Evolutionary conservation across 352 stramenopile species (phyloP).

Genomic region (Thalassiosira exigua): DNA sequence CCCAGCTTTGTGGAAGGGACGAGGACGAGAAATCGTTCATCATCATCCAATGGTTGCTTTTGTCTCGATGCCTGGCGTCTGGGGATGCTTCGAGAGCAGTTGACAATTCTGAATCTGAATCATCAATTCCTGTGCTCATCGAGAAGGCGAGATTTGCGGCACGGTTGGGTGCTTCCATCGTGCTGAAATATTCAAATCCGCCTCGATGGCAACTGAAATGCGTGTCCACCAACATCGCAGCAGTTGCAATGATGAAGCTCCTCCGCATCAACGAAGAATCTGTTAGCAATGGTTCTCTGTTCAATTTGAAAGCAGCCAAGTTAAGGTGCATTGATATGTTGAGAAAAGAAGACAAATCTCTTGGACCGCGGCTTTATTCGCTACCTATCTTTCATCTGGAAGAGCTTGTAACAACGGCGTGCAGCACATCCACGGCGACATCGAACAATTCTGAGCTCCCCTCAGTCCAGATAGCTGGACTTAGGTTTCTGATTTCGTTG

Average conservation of each 20-base stretch:
- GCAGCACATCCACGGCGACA: constrained; percentile 68
- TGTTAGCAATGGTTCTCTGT: constrained; percentile 29
- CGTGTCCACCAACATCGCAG: constrained; percentile 57
- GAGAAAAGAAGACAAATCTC: constrained; percentile 43
- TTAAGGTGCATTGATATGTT: constrained; percentile 53
- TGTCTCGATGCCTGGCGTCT: constrained; percentile 60
- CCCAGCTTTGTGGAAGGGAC: constrained; percentile 27
- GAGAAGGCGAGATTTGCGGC: constrained; percentile 46
- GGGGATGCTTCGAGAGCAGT: constrained; percentile 45
- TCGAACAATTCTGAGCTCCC: constrained; percentile 80
- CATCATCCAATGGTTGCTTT: constrained; percentile 71
- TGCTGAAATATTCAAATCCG: constrained; percentile 60
- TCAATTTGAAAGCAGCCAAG: constrained; percentile 60
- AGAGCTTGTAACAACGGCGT: constrained; percentile 69
- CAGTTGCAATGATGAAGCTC: constrained; percentile 40
- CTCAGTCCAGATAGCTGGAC: constrained; percentile 71
- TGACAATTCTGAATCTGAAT: constrained; percentile 25
- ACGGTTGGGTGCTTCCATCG: constrained; percentile 33
- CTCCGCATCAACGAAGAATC: constrained; percentile 34
- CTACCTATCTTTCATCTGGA: constrained; percentile 69
- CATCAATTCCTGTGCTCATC: constrained; percentile 53
- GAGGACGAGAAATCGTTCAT: constrained; percentile 27
- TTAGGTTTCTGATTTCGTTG: constrained; percentile 66
- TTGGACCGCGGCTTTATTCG: constrained; percentile 47
- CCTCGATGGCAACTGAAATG: constrained; percentile 79